Evolutionary conservation across 768 basidiomycete species (phyloP), one percentile per base, ranked within the genome.

Genomic region (Phanerochaete carnosa): DNA sequence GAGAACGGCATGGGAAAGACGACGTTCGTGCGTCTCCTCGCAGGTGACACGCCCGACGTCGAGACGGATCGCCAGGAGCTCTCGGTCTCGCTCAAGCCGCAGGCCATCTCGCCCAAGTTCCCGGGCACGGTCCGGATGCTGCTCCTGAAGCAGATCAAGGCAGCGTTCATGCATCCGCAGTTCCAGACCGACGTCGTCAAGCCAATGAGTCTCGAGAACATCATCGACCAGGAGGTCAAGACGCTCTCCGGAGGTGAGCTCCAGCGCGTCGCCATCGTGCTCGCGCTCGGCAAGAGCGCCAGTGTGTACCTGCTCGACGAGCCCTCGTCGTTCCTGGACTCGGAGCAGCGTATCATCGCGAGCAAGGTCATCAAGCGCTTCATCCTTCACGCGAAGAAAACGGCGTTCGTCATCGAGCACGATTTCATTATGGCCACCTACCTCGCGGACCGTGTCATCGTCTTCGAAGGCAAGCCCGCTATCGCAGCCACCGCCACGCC

Each of bases 351-450:
- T 87, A 98, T 99, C 72, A 93, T 95, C 65, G 92, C 96, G 19
- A 89, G 89, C 71, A 96, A 98, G 73, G 95, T 98, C 68, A 98
- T 99, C 80, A 98, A 99, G 76, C 88, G 96, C 85, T 98, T 96
- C 76, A 93, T 99, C 69, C 86, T 98, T 30, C 92, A 97, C 70
- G 85, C 94, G 15, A 97, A 97, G 81, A 95, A 95, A 78, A 98
- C 95, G 1, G 97, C 97, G 0, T 98, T 99, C 73, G 84, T 99
- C 68, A 98, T 99, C 70, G 97, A 99, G 83, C 97, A 99, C 86
- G 96, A 98, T 80, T 98, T 99, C 75, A 97, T 98, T 79, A 98
- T 98, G 96, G 95, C 96, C 3, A 98, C 96, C 1, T 98, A 99
- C 75, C 90, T 99, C 58, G 96, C 97, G 45, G 97, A 99, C 72